A percentile compares a stretch with the other conserved stretches of the same genome.
Conservation (phyloP, 202 grass and related monocot species). For the Miscanthus sacchariflorus region DNA sequence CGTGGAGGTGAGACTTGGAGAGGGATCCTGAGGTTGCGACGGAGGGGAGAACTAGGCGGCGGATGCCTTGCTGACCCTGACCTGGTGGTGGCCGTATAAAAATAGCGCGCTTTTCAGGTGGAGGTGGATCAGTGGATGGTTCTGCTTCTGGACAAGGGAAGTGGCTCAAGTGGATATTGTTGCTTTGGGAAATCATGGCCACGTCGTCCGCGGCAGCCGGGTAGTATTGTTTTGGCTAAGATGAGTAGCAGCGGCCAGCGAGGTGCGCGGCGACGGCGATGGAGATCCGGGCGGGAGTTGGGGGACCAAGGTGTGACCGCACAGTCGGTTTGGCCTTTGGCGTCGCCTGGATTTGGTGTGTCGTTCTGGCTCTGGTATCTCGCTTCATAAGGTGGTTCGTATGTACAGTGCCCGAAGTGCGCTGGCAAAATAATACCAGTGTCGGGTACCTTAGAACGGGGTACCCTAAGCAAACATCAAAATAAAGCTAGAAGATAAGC, state of each 20-base stretch:
- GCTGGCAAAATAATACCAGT: not conserved
- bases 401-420: not conserved
- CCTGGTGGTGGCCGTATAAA: conserved; percentile 36
- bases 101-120: conserved; percentile 32
- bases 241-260: not conserved
- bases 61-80: conserved; percentile 32
- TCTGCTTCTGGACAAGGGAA: conserved; percentile 6
- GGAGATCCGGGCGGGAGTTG: conserved; percentile 7
- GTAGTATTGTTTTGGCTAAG: not conserved
- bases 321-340: not conserved
- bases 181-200: conserved; percentile 7
- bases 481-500: too few relatives aligned
- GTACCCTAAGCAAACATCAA: too few relatives aligned
- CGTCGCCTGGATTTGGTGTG: not conserved
- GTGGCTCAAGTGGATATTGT: conserved; percentile 41
- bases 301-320: conserved; percentile 16
- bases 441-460: too few relatives aligned
- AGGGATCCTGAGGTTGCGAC: not conserved
- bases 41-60: conserved; percentile 12
- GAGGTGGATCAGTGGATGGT: not conserved
- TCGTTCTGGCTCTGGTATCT: not conserved
- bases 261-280: not conserved
- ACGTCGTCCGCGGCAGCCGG: not conserved
- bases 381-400: not conserved
- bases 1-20: not conserved